Conservation (phyloP, 768 basidiomycete species). For the Suillus subalutaceus region DNA sequence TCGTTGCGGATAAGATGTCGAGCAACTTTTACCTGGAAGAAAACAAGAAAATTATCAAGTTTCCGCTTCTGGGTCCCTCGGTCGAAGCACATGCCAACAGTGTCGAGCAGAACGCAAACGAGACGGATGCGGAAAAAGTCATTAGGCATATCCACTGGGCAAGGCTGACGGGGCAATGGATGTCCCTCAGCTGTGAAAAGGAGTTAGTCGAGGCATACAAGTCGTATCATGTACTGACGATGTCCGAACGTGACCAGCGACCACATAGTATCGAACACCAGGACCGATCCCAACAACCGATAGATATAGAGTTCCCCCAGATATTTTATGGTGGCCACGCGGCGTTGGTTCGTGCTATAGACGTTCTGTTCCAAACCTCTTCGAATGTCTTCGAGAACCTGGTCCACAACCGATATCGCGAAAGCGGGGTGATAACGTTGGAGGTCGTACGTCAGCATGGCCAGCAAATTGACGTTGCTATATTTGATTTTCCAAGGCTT, state of each 20-base stretch:
- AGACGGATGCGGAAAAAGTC: slow-evolving; percentile 95
- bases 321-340: slow-evolving; percentile 91
- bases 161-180: slow-evolving; percentile 76
- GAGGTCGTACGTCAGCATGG: slow-evolving; percentile 94
- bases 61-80: slow-evolving; percentile 91
- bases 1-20: slow-evolving; percentile 1
- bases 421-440: slow-evolving; percentile 93
- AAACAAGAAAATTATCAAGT: slow-evolving; percentile 87
- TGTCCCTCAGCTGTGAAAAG: slow-evolving; percentile 75
- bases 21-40: slow-evolving; percentile 76
- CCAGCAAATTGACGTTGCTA: slow-evolving; percentile 83
- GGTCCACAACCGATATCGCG: slow-evolving; percentile 86
- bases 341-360: slow-evolving; percentile 93
- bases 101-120: slow-evolving; percentile 90
- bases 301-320: slow-evolving; percentile 98
- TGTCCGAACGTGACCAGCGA: slow-evolving; percentile 94
- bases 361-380: slow-evolving; percentile 91
- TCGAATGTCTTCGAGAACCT: slow-evolving; percentile 91
- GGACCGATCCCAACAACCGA: slow-evolving; percentile 81
- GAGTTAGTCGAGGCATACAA: slow-evolving; percentile 17
- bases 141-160: slow-evolving; percentile 86
- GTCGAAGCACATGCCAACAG: slow-evolving; percentile 98
- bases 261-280: slow-evolving; percentile 95
- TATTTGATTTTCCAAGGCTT: slow-evolving; percentile 99
- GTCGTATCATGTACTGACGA: slow-evolving; percentile 57